Percentiles rank a stretch among this genome's conserved stretches.
Conservation (phyloP, 306 rosid species). For the Begonia masoniana region DNA sequence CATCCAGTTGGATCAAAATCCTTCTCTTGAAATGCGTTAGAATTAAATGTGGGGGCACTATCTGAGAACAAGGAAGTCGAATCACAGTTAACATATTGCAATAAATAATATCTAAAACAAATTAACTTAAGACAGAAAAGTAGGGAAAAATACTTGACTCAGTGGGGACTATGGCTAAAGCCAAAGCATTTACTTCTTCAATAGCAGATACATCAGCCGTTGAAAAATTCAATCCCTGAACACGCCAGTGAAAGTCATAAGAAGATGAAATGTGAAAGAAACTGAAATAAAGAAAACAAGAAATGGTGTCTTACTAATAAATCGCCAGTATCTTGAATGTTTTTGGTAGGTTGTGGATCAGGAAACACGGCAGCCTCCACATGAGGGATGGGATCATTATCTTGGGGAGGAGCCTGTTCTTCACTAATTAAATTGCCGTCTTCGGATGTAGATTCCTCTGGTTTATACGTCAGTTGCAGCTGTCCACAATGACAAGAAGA, state of each 20-base stretch:
- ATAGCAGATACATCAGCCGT: constrained; percentile 50
- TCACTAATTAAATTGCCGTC: constrained; percentile 42
- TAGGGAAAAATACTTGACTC: constrained; percentile 37
- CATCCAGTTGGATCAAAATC: constrained; percentile 93
- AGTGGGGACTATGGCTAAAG: constrained; percentile 77
- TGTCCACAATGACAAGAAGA: constrained; percentile 25
- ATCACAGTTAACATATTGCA: constrained; percentile 11
- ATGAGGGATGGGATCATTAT: constrained; percentile 26
- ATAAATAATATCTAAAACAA: constrained; percentile 7
- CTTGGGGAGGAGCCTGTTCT: constrained; percentile 48
- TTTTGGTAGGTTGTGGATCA: constrained; percentile 42
- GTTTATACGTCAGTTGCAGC: constrained; percentile 89
- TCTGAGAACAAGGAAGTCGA: constrained; percentile 20
- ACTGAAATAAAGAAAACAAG: neutral
- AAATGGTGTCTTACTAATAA: constrained; percentile 46
- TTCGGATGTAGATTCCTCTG: constrained; percentile 56
- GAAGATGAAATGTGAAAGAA: constrained; percentile 3
- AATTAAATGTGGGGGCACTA: constrained; percentile 45
- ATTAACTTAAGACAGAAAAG: constrained; percentile 10
- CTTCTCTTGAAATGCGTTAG: constrained; percentile 39
- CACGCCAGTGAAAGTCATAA: constrained; percentile 9
- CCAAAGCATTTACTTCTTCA: constrained; percentile 88
- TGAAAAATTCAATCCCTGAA: constrained; percentile 67
- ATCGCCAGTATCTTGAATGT: constrained; percentile 61
- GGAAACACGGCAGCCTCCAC: constrained; percentile 33